These are phyloP conservation scores for Elaeagnus macrophylla DNA, from an alignment of 306 rosid species.

Conservation along the genomic window DNA sequence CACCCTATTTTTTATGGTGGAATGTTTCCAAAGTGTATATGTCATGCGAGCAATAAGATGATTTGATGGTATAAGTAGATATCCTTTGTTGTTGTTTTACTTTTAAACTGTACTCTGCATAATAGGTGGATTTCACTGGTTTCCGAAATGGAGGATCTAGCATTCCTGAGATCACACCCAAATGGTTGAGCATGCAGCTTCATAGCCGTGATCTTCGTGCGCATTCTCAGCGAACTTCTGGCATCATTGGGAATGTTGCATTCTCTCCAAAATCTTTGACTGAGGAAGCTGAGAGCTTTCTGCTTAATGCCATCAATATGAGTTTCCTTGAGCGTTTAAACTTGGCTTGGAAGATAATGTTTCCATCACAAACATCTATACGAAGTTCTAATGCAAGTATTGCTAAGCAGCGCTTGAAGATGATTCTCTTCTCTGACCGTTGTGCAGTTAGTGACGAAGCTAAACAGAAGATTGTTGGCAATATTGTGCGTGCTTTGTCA, in stretches of 20 bases:
- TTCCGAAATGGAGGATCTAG: conserved; percentile 45
- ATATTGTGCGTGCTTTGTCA: conserved; percentile 67
- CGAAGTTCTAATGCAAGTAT: conserved; percentile 72
- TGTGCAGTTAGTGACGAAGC: conserved; percentile 95
- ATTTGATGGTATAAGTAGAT: neutral
- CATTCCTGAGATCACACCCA: conserved; percentile 39
- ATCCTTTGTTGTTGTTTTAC: conserved; percentile 4
- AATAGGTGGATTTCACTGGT: conserved; percentile 49
- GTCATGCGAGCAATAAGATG: too few relatives aligned
- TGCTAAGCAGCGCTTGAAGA: conserved; percentile 93
- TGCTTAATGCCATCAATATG: conserved; percentile 80
- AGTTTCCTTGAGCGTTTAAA: conserved; percentile 79
- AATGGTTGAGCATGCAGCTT: conserved; percentile 35
- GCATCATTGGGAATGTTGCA: conserved; percentile 29
- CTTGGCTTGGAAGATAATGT: conserved; percentile 86
- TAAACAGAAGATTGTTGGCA: conserved; percentile 68
- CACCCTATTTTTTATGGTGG: too few relatives aligned
- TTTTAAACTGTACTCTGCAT: conserved; percentile 15
- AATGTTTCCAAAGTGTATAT: too few relatives aligned
- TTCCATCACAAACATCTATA: conserved; percentile 60
- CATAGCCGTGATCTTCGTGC: conserved; percentile 30
- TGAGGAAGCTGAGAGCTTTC: conserved; percentile 70
- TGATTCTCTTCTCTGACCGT: conserved; percentile 91
- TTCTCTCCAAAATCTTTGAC: conserved; percentile 38
- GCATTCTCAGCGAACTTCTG: conserved; percentile 36